Evolutionary conservation across 305 asterid species (phyloP), one percentile per base, ranked within the genome.

Genomic region (Fraxinus platypoda): DNA sequence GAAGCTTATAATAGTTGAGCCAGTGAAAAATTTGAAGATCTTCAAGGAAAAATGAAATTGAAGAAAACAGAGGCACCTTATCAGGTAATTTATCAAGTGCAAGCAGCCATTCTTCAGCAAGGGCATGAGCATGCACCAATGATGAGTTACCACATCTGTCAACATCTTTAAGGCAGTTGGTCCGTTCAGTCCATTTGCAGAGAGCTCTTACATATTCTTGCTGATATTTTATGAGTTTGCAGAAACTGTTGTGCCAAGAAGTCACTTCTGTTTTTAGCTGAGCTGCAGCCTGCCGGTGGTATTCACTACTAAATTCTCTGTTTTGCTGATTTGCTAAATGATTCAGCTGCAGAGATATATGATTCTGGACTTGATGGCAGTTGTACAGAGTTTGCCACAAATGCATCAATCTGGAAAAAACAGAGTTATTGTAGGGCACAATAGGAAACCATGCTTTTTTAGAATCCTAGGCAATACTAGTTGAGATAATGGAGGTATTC

Each of bases 261-360:
- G 87, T 82, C 72, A 94, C 94, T 88, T 94, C 98, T 23, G 88
- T 84, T 83, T 91, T 91, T 49, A 94, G 93, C 94, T 94, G 98
- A 76, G 87, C 88, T 26, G 95, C 94, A 82, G 98, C 96, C 86
- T 90, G 95, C 83, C 73, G 90, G 76, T 84, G 94, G 74, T 90
- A 90, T 79, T 88, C 95, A 13, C 90, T 85, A 31, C 95, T 92
- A 19, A 93, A 93, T 64, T 94, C 97, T 46, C 28, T 11, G 17
- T 30, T 84, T 77, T 87, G 90, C 87, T 88, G 94, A 80, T 88
- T 89, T 23, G 87, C 62, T 49, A 92, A 81, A 80, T 88, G 90
- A 82, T 78, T 89, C 86, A 94, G 87, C 87, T 90, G 95, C 87
- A 85, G 90, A 35, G 97, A 89, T 71, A 94, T 87, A 26, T 88